A percentile compares a stretch with the other conserved stretches of the same genome.
These are phyloP conservation scores for Phylloporus scabripes DNA, from an alignment of 768 basidiomycete genomes.

Conservation along the genomic window DNA sequence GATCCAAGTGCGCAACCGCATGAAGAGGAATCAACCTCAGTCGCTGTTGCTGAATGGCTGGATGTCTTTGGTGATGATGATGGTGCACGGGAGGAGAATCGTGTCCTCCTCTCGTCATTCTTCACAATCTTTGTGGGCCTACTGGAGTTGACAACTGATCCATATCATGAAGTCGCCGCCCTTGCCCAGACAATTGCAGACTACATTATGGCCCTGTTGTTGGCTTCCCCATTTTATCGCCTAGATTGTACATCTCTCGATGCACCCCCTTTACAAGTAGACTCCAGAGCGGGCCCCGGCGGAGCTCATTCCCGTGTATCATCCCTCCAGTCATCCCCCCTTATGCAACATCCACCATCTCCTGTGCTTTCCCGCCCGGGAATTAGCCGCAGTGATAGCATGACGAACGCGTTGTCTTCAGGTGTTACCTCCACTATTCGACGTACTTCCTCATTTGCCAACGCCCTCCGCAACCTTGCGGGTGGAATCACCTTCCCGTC, in stretches of 20 bases:
- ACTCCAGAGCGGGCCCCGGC: slow-evolving; percentile 28
- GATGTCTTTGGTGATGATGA: slow-evolving; percentile 64
- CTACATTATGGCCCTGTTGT: slow-evolving; percentile 83
- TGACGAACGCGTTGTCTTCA: slow-evolving; percentile 53
- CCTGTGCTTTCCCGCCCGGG: slow-evolving; percentile 45
- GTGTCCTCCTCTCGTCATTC: slow-evolving; percentile 84
- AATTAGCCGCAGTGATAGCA: slow-evolving; percentile 55
- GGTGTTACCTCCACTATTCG: slow-evolving; percentile 65
- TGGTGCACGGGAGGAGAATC: slow-evolving; percentile 65
- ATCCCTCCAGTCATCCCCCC: slow-evolving; percentile 48
- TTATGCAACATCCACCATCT: slow-evolving; percentile 40
- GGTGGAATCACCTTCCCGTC: slow-evolving; percentile 69
- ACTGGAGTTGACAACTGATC: slow-evolving; percentile 87
- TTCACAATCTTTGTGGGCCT: slow-evolving; percentile 88
- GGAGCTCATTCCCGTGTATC: slow-evolving; percentile 39
- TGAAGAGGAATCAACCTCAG: slow-evolving; percentile 68
- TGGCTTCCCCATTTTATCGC: slow-evolving; percentile 82
- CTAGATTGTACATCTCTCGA: slow-evolving; percentile 65
- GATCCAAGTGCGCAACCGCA: slow-evolving; percentile 31
- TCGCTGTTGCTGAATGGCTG: slow-evolving; percentile 76
- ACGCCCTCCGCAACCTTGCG: slow-evolving; percentile 62
- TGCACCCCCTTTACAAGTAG: slow-evolving; percentile 38
- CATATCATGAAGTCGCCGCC: slow-evolving; percentile 87
- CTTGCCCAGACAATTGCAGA: slow-evolving; percentile 89
- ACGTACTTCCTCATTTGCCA: slow-evolving; percentile 78